Conservation (phyloP, 768 basidiomycete species). For the Termitomyces sp. region DNA sequence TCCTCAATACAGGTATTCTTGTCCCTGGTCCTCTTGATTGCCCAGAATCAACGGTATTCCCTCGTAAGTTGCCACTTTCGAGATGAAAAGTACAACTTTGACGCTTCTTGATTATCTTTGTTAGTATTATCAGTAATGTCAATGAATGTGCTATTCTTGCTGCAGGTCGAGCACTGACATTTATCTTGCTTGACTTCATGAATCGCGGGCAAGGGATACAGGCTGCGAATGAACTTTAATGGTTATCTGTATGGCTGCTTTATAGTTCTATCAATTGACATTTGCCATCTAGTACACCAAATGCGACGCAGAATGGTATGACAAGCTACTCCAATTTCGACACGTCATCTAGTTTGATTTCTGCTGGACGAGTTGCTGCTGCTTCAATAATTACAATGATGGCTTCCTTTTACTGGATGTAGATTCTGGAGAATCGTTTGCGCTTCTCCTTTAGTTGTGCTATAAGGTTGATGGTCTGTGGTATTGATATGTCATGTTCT, state of each 20-base stretch:
- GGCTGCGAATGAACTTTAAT: constrained; percentile 35
- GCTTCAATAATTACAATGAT: neutral
- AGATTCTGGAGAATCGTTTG: neutral
- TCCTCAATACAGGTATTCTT: constrained; percentile 26
- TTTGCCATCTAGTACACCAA: neutral
- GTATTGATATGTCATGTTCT: no score
- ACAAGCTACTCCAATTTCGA: neutral
- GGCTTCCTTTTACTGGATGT: neutral
- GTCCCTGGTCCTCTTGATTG: constrained; percentile 23
- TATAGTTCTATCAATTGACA: neutral
- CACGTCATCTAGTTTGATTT: neutral
- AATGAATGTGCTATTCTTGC: constrained; percentile 37
- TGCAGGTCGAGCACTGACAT: constrained; percentile 43
- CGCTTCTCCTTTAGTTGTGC: no score
- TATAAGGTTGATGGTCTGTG: no score
- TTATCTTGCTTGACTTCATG: constrained; percentile 44
- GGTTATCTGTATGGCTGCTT: constrained; percentile 2
- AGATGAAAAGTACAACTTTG: no score
- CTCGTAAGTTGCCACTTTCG: constrained; percentile 23
- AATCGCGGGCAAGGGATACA: constrained; percentile 38
- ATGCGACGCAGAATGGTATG: neutral
- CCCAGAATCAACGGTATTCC: constrained; percentile 27
- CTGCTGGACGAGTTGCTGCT: neutral
- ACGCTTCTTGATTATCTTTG: neutral
- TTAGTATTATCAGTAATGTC: constrained; percentile 34